Evolutionary conservation across 2,329 filamentous ascomycete species (phyloP).

Genomic region (Microthyrium microscopicum): DNA sequence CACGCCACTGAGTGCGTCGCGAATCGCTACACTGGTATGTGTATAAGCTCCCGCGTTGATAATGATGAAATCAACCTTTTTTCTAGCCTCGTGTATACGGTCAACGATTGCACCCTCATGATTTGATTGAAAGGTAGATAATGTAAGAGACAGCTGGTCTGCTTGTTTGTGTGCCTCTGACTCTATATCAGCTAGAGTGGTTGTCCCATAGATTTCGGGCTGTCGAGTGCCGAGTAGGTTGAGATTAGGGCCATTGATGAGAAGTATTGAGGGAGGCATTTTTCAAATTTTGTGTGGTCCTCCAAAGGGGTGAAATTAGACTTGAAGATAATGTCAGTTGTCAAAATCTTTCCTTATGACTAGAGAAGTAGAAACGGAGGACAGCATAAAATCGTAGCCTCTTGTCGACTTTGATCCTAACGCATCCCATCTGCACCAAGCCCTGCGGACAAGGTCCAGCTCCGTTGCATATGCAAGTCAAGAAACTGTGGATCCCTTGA

Average conservation of each 20-base stretch:
- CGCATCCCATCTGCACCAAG: too few relatives aligned
- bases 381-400: too few relatives aligned
- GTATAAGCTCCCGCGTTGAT: constrained; percentile 65
- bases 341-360: too few relatives aligned
- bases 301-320: too few relatives aligned
- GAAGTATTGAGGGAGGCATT: constrained; percentile 38
- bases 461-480: too few relatives aligned
- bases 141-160: constrained; percentile 26
- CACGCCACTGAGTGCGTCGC: constrained; percentile 56
- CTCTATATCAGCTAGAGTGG: constrained; percentile 49
- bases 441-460: too few relatives aligned
- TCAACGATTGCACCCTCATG: constrained; percentile 61
- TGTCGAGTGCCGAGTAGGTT: constrained; percentile 61
- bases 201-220: constrained; percentile 54
- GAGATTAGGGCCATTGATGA: constrained; percentile 71
- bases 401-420: too few relatives aligned
- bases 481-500: too few relatives aligned
- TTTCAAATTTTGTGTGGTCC: constrained; percentile 3
- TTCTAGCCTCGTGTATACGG: constrained; percentile 50
- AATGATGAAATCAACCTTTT: constrained; percentile 44
- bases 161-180: constrained; percentile 33
- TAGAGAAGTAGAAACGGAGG: too few relatives aligned
- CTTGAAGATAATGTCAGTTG: too few relatives aligned
- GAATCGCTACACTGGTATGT: constrained; percentile 58
- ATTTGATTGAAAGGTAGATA: constrained; percentile 57